Evolutionary conservation across 495 filamentous ascomycete genomes (phyloP), one percentile per base, ranked within the genome.

Genomic region (Viridothelium virens): DNA sequence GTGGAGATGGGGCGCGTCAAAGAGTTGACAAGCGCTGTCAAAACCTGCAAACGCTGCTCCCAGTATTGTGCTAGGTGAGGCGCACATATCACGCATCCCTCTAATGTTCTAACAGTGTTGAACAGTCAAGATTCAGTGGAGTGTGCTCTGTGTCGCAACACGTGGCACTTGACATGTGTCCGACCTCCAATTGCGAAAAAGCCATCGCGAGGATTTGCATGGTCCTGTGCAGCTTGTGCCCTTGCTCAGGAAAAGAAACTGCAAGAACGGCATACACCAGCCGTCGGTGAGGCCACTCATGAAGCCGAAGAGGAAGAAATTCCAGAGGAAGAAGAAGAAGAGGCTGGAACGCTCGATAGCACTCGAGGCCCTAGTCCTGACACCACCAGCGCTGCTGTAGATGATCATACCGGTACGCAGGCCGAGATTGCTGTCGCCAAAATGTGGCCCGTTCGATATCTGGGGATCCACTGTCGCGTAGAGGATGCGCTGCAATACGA

Each of bases 161-260:
- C 93, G 9, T 99, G 97, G 79, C 94, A 99, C 78, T 97, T 99
- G 94, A 90, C 89, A 73, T 99, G 94, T 74, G 95, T 99, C 59
- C 89, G 88, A 65, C 94, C 94, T 39, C 91, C 90, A 46, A 75
- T 99, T 66, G 85, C 91, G 47, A 97, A 97, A 76, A 99, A 99
- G 78, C 94, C 94, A 25, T 96, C 94, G 56, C 88, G 94, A 76
- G 94, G 94, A 47, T 99, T 99, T 79, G 94, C 91, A 9, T 99
- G 94, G 94, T 90, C 94, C 16, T 99, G 94, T 76, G 94, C 90
- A 34, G 88, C 94, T 65, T 99, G 94, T 77, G 96, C 91, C 74
- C 88, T 92, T 70, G 91, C 89, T 34, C 92, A 96, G 70, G 95
- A 97, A 77, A 86, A 89, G 63, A 95, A 90, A 76, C 80, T 97